Base-by-base conservation (phyloP, 2,329 filamentous ascomycete genomes). In the Neofusicoccum cordaticola region DNA sequence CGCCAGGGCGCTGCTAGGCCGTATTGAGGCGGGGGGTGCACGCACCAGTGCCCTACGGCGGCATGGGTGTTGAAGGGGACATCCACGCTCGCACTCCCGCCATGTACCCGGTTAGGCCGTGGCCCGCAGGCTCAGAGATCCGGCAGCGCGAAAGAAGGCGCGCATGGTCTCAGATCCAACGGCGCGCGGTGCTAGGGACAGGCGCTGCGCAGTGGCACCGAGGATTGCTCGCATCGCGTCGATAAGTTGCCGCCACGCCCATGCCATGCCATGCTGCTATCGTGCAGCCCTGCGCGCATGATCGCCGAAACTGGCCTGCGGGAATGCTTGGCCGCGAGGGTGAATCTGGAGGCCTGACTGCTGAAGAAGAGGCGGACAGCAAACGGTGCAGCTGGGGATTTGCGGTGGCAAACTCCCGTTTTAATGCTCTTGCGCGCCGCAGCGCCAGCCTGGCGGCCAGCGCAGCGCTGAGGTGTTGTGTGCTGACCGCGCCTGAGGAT, bases 331-430 rank as follows among this genome's bases (percentile, higher is more conserved):
- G 57, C 57, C 31, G 57, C 37, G 37, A 42, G 35, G n/a, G 4
- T 19, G 34, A 11, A 31, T 62, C 44, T 41, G 44, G 56, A 60
- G 56, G 58, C 58, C 47, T 51, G 58, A 62, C 27, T 31, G 27
- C 27, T 31, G 13, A 9, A 39, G 58, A 51, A 9, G 22, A 19
- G 1, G 57, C n/a, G 19, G 22, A 62, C 58, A 62, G 58, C 58
- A 62, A 62, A 62, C 45, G 47, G 35, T 42, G 58, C 58, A 62
- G 58, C 58, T 41, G 58, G 45, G 47, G 58, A 62, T 62, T 51
- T 50, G 58, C 58, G 19, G 58, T 62, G 58, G 58, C 58, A 62
- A 62, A 50, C 44, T 62, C 58, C 58, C 42, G 35, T 62, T 62
- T 62, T 47, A 62, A 47, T 60, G 56, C 27, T 22, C 39, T 35